A percentile compares a stretch with the other conserved stretches of the same genome.
Evolutionary conservation across 371 early-diverging fungal genomes (phyloP).

Genomic region (Coemansia sp.): DNA sequence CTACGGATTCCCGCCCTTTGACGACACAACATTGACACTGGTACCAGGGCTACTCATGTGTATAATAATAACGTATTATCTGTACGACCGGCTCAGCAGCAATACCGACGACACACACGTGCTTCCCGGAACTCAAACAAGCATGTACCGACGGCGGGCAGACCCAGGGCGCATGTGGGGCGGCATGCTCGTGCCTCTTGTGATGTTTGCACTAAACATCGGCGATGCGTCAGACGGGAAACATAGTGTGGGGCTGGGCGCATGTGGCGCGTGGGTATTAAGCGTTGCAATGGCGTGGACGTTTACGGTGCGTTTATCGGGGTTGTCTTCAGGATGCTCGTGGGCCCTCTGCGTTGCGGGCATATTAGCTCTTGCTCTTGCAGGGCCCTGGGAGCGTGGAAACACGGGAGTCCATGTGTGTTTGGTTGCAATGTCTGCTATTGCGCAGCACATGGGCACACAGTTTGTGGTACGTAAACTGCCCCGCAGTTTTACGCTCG

Average conservation of each 20-base stretch:
- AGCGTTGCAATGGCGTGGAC: conserved; percentile 16
- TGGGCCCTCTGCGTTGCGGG: neutral
- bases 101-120: neutral
- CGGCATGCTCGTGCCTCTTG: conserved; percentile 38
- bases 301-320: neutral
- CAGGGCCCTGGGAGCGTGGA: neutral
- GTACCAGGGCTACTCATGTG: no score
- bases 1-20: conserved; percentile 2
- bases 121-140: neutral
- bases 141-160: conserved; percentile 22
- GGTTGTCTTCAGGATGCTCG: neutral
- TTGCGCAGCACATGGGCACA: neutral
- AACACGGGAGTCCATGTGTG: no score
- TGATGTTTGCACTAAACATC: conserved; percentile 11
- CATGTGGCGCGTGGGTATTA: neutral
- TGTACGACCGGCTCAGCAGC: no score
- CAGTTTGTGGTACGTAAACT: neutral
- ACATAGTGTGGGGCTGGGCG: neutral
- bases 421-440: neutral
- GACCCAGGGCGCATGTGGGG: conserved; percentile 46
- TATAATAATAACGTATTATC: no score
- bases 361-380: neutral
- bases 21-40: neutral
- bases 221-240: neutral
- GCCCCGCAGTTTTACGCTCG: conserved; percentile 47